These are phyloP conservation scores for Alternaria conjuncta DNA, from an alignment of 2,329 filamentous ascomycete species.

Conservation along the genomic window DNA sequence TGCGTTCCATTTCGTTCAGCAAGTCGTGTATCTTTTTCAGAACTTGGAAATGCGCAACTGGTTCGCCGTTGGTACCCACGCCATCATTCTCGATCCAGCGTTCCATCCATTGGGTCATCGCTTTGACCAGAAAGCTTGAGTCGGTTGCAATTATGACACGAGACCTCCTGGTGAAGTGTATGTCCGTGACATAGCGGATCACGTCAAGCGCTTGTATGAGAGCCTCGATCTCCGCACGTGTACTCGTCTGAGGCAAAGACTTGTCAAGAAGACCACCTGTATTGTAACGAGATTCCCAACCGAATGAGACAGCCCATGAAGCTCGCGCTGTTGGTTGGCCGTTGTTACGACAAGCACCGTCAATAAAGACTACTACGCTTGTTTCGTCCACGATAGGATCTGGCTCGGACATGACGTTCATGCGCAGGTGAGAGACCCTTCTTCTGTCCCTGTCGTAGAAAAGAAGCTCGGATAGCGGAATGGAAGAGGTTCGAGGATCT, in stretches of 20 bases:
- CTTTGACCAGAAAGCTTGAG: conserved; percentile 45
- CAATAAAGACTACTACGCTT: conserved; percentile 24
- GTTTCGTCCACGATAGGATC: background rate
- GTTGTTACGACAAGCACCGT: conserved; percentile 31
- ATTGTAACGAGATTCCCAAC: background rate
- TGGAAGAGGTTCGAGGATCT: background rate
- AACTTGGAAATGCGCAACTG: conserved; percentile 32
- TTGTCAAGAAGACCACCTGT: background rate
- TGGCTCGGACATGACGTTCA: background rate
- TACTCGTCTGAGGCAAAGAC: background rate
- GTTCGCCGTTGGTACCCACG: conserved; percentile 26
- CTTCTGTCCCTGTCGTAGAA: too few relatives aligned
- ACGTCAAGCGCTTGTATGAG: conserved; percentile 9
- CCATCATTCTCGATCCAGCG: conserved; percentile 43
- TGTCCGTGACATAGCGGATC: too few relatives aligned
- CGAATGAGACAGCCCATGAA: background rate
- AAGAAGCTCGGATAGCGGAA: conserved; percentile 1
- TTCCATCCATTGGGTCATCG: conserved; percentile 39
- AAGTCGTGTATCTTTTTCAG: conserved; percentile 12
- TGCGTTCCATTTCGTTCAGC: too few relatives aligned
- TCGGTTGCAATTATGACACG: conserved; percentile 40
- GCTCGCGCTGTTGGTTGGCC: conserved; percentile 2
- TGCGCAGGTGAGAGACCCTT: conserved; percentile 10
- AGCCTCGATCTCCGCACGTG: conserved; percentile 17
- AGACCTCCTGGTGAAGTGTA: too few relatives aligned